A percentile compares a stretch with the other conserved stretches of the same genome.
These are phyloP conservation scores for Chionographis japonica DNA, from an alignment of 106 monocot species.

Conservation along the genomic window DNA sequence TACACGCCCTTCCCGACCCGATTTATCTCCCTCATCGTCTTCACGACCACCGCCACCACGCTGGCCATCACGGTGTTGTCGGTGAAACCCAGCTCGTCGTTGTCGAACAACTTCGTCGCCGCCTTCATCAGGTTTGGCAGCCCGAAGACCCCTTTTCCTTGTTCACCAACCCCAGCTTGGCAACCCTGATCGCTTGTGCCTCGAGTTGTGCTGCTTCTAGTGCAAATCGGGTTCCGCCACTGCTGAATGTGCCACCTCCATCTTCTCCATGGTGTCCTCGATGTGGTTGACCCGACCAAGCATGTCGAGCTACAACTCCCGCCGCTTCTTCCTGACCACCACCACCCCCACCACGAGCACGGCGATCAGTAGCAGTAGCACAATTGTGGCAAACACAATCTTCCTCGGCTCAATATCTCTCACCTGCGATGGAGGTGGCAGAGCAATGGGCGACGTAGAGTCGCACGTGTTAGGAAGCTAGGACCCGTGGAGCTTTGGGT, in stretches of 20 bases:
- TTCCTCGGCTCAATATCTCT: neutral
- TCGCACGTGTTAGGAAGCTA: neutral
- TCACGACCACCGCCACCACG: conserved; percentile 13
- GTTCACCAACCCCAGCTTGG: conserved; percentile 27
- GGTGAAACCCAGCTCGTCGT: conserved; percentile 22
- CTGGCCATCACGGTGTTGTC: conserved; percentile 34
- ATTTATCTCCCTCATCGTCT: too few species aligned
- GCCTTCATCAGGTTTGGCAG: conserved; percentile 40
- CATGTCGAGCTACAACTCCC: conserved; percentile 3
- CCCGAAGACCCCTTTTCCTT: conserved; percentile 23
- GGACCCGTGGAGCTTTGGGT: conserved; percentile 29
- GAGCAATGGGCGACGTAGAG: neutral
- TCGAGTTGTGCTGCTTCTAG: neutral
- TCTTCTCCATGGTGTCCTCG: neutral
- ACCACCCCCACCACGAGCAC: neutral
- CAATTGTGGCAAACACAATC: neutral
- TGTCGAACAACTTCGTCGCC: conserved; percentile 35
- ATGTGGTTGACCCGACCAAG: conserved; percentile 1
- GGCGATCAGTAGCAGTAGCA: neutral
- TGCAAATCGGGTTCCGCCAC: neutral
- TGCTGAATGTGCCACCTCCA: neutral
- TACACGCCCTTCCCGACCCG: too few species aligned
- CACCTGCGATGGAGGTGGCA: neutral
- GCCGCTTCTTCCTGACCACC: neutral
- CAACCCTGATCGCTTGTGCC: neutral